Conservation (phyloP, 306 rosid genomes). For the Potentilla sterilis region DNA sequence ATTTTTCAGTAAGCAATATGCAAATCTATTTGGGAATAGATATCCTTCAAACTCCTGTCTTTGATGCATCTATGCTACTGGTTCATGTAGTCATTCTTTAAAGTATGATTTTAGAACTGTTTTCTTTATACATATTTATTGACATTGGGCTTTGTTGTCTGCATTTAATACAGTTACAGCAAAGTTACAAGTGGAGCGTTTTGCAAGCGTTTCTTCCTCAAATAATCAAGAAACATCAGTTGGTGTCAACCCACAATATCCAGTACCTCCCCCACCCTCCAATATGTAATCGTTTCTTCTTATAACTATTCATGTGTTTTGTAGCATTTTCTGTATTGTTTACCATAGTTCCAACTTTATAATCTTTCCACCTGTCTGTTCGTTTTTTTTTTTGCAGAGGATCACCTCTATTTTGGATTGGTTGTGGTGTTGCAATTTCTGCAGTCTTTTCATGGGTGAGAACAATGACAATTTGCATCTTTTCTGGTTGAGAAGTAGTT, state of each 20-base stretch:
- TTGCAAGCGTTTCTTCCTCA: conserved; percentile 81
- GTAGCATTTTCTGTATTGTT: not conserved
- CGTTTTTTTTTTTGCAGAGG: conserved; percentile 47
- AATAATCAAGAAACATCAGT: conserved; percentile 54
- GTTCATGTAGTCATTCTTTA: not conserved
- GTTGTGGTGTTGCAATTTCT: conserved; percentile 93
- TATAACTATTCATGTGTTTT: not conserved
- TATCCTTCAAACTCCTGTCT: not conserved
- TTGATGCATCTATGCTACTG: not conserved
- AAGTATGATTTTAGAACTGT: not conserved
- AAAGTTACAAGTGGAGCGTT: conserved; percentile 40
- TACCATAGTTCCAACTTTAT: not conserved
- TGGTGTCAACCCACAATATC: conserved; percentile 67
- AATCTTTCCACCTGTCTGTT: conserved; percentile 16
- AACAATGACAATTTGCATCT: conserved; percentile 20
- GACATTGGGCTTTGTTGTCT: not conserved
- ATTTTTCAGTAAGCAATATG: not conserved
- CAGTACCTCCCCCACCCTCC: conserved; percentile 68
- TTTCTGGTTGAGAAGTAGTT: not conserved
- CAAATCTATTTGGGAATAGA: not conserved
- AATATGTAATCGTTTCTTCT: conserved; percentile 49
- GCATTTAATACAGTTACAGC: conserved; percentile 40
- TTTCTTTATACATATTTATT: not conserved
- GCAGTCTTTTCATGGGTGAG: conserved; percentile 91
- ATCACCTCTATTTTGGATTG: conserved; percentile 94